phyloP scores from a whole-genome alignment of 768 basidiomycete genomes.

The Hortiboletus campestris region DNA sequence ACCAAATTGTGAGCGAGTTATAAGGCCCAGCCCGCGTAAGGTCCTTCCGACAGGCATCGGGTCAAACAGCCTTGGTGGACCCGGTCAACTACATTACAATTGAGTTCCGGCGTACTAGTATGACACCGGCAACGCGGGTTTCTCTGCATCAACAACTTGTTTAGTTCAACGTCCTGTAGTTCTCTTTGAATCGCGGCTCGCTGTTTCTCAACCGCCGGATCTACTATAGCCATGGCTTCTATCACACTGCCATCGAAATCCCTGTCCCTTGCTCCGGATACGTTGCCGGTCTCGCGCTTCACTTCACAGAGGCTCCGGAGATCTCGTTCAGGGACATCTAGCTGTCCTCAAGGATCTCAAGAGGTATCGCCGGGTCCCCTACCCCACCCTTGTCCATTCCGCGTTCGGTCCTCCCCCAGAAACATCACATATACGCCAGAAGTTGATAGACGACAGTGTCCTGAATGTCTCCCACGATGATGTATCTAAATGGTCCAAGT shows the following conservation, averaged over 20 bases:
- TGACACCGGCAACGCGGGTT: too few relatives aligned
- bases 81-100: not conserved
- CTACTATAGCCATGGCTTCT: too few relatives aligned
- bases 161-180: too few relatives aligned
- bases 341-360: not conserved
- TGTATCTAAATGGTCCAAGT: not conserved
- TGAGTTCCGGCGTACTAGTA: not conserved
- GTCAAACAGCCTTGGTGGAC: not conserved
- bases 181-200: too few relatives aligned
- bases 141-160: too few relatives aligned
- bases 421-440: not conserved
- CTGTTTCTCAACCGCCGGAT: too few relatives aligned
- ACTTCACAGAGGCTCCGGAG: not conserved
- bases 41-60: conserved; percentile 16
- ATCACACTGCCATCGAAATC: too few relatives aligned
- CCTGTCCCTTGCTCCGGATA: too few relatives aligned
- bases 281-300: too few relatives aligned
- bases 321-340: not conserved
- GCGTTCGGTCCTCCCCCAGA: not conserved
- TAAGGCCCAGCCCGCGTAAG: not conserved
- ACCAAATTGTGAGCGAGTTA: not conserved
- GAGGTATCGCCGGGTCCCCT: not conserved
- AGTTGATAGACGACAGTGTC: not conserved
- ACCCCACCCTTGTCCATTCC: not conserved
- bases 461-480: not conserved